These are phyloP conservation scores for Colletotrichum karsti DNA, from an alignment of 2,329 filamentous ascomycete species.

Conservation along the genomic window DNA sequence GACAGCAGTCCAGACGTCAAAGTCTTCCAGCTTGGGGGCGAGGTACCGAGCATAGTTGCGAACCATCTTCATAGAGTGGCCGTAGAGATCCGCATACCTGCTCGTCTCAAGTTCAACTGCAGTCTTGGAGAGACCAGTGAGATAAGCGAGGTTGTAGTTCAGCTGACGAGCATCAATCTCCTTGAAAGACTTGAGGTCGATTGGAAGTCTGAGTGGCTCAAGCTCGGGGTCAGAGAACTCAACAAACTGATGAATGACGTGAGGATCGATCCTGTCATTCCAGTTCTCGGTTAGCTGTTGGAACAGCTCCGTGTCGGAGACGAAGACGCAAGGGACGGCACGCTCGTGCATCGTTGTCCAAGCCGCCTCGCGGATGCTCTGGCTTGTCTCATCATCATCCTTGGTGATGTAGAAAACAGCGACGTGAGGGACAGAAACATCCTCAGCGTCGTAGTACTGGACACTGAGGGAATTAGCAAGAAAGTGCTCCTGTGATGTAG, in stretches of 20 bases:
- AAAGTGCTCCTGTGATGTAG: slow-evolving; percentile 21
- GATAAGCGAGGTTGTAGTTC: slow-evolving; percentile 60
- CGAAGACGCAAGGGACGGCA: slow-evolving; percentile 55
- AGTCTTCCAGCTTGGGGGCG: background rate
- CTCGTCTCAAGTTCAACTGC: slow-evolving; percentile 13
- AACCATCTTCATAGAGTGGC: slow-evolving; percentile 5
- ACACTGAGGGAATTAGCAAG: too few species aligned
- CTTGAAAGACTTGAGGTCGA: slow-evolving; percentile 57
- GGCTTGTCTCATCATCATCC: slow-evolving; percentile 46
- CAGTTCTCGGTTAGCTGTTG: slow-evolving; percentile 42
- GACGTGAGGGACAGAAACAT: slow-evolving; percentile 51
- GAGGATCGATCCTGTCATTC: slow-evolving; percentile 46
- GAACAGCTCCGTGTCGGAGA: slow-evolving; percentile 53
- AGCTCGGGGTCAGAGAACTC: slow-evolving; percentile 45
- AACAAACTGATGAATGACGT: slow-evolving; percentile 56
- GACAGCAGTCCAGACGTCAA: slow-evolving; percentile 2
- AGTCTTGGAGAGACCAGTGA: slow-evolving; percentile 48
- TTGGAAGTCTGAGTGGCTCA: slow-evolving; percentile 51
- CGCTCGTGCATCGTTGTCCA: slow-evolving; percentile 58
- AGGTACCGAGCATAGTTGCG: background rate
- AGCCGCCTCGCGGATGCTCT: slow-evolving; percentile 48
- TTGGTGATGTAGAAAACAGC: slow-evolving; percentile 58
- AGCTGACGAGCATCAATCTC: slow-evolving; percentile 61
- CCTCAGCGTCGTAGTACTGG: too few species aligned
- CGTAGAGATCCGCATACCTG: background rate